Evolutionary conservation across 2,329 filamentous ascomycete species (phyloP).

Genomic region (Ascochyta fabae): DNA sequence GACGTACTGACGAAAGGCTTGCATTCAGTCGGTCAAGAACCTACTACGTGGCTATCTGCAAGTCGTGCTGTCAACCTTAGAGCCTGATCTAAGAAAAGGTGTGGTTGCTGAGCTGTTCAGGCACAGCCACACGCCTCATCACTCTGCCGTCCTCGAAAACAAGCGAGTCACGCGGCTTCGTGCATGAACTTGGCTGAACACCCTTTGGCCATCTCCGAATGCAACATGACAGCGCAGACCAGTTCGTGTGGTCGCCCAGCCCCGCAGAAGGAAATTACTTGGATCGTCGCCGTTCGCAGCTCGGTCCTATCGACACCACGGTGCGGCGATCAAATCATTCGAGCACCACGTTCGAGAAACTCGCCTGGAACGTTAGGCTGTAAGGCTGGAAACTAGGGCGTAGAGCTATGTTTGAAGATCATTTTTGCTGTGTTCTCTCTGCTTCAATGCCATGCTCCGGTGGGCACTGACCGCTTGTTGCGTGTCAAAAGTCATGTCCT

Average conservation of each 20-base stretch:
- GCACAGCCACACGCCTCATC: constrained; percentile 28
- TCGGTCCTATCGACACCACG: constrained; percentile 27
- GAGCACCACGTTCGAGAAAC: constrained; percentile 15
- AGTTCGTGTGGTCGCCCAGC: constrained; percentile 15
- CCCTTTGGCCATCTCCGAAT: constrained; percentile 26
- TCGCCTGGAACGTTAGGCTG: constrained; percentile 18
- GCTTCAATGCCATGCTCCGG: constrained; percentile 16
- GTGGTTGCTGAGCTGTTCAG: constrained; percentile 32
- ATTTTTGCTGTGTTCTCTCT: constrained; percentile 14
- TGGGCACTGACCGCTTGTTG: constrained; percentile 8
- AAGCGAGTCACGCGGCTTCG: constrained; percentile 15
- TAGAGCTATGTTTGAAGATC: neutral
- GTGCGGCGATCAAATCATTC: constrained; percentile 20
- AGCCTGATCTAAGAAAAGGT: constrained; percentile 1
- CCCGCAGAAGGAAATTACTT: constrained; percentile 22
- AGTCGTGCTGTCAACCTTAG: constrained; percentile 31
- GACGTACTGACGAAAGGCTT: constrained; percentile 37
- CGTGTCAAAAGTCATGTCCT: neutral
- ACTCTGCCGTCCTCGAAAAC: neutral
- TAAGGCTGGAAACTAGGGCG: constrained; percentile 22
- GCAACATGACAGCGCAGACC: constrained; percentile 22
- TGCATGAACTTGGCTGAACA: constrained; percentile 35
- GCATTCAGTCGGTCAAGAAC: constrained; percentile 31
- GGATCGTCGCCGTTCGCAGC: constrained; percentile 18
- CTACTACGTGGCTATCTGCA: constrained; percentile 35